These are phyloP conservation scores for Daldinia vernicosa DNA, from an alignment of 495 filamentous ascomycete genomes.

Conservation along the genomic window DNA sequence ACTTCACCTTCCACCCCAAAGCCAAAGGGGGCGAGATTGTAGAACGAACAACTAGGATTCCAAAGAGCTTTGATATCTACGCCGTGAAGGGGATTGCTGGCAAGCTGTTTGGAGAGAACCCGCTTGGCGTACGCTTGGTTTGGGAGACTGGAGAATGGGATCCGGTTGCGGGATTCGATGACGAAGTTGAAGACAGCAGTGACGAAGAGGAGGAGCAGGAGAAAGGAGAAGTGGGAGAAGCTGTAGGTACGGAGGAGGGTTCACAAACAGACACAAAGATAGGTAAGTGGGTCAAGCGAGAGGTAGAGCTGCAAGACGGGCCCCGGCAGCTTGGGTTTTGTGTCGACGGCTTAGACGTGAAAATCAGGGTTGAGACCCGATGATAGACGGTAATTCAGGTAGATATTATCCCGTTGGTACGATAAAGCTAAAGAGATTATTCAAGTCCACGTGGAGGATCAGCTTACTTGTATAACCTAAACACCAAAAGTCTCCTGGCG, in stretches of 20 bases:
- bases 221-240: constrained; percentile 34
- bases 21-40: constrained; percentile 16
- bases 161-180: constrained; percentile 71
- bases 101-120: constrained; percentile 70
- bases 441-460: background rate
- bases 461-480: background rate
- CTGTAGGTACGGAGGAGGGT: constrained; percentile 19
- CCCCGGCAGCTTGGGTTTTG: constrained; percentile 83
- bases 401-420: background rate
- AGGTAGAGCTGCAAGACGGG: constrained; percentile 83
- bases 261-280: constrained; percentile 35
- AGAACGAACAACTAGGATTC: constrained; percentile 64
- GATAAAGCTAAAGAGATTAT: background rate
- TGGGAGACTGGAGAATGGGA: constrained; percentile 90
- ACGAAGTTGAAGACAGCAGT: constrained; percentile 64
- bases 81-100: constrained; percentile 79
- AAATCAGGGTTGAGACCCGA: constrained; percentile 69
- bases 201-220: constrained; percentile 62
- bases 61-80: constrained; percentile 80
- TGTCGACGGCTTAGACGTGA: constrained; percentile 75
- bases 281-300: constrained; percentile 71
- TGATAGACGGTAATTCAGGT: constrained; percentile 5
- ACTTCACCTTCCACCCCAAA: constrained; percentile 60
- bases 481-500: background rate
- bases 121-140: constrained; percentile 70